Percentiles rank a stretch among this genome's conserved stretches.
Conservation (phyloP, 768 basidiomycete species). For the Candolleomyces eurysporus region DNA sequence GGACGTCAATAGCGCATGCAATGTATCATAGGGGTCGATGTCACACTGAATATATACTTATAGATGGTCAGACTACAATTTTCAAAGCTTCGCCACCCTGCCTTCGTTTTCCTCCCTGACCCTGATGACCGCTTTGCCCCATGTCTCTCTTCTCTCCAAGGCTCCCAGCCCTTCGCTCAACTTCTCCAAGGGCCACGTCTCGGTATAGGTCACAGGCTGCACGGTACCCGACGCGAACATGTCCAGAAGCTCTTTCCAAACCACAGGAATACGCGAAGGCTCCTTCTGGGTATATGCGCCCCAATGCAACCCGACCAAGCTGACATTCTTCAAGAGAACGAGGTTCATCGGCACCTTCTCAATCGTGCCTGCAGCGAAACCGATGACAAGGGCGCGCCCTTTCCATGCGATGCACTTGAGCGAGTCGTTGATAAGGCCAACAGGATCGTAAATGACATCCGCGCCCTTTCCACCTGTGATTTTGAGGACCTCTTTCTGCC, state of each 20-base stretch:
- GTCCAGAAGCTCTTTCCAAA: constrained; percentile 71
- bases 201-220: constrained; percentile 68
- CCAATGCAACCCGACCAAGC: constrained; percentile 85
- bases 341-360: constrained; percentile 87
- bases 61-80: neutral
- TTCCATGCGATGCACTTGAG: constrained; percentile 95
- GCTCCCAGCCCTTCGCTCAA: constrained; percentile 69
- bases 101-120: constrained; percentile 48
- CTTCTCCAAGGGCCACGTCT: constrained; percentile 65
- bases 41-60: no score
- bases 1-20: no score
- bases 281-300: constrained; percentile 74
- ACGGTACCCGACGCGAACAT: constrained; percentile 66
- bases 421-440: constrained; percentile 75
- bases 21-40: no score
- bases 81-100: constrained; percentile 41
- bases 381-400: constrained; percentile 89
- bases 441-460: constrained; percentile 85
- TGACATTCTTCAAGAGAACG: constrained; percentile 82
- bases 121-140: constrained; percentile 83
- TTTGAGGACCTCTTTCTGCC: constrained; percentile 88
- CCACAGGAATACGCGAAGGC: constrained; percentile 54
- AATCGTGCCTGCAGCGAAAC: constrained; percentile 83
- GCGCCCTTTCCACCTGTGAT: constrained; percentile 85
- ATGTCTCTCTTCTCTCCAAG: constrained; percentile 81